These are phyloP conservation scores for Emergomyces orientalis DNA, from an alignment of 2,329 filamentous ascomycete genomes.

Conservation along the genomic window DNA sequence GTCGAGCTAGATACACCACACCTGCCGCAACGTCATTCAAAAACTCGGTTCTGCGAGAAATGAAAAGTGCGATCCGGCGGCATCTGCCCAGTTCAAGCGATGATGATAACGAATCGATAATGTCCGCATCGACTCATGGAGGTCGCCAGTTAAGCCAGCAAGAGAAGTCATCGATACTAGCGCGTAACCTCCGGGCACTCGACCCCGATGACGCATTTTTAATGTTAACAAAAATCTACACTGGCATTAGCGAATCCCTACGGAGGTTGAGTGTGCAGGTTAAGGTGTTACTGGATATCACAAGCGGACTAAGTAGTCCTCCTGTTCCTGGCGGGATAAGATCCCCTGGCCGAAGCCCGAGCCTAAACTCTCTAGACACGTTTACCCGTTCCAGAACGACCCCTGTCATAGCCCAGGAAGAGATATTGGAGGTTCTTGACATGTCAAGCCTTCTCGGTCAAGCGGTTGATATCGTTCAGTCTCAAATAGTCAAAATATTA, in stretches of 20 bases:
- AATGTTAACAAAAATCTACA: constrained; percentile 73
- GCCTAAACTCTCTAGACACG: constrained; percentile 35
- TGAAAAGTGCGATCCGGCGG: constrained; percentile 72
- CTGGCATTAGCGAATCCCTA: constrained; percentile 76
- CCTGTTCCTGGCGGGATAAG: constrained; percentile 17
- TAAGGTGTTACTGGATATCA: constrained; percentile 90
- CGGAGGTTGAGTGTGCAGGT: constrained; percentile 80
- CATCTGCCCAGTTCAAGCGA: constrained; percentile 88
- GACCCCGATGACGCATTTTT: constrained; percentile 77
- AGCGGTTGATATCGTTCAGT: constrained; percentile 57
- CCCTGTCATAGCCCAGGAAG: constrained; percentile 41
- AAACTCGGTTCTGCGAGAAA: constrained; percentile 73
- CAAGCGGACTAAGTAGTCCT: constrained; percentile 44
- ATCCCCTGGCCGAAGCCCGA: constrained; percentile 41
- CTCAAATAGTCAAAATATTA: constrained; percentile 54
- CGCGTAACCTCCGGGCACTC: constrained; percentile 75
- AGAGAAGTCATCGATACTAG: constrained; percentile 80
- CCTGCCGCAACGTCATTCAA: constrained; percentile 77
- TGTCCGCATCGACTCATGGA: constrained; percentile 70
- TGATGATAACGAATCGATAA: constrained; percentile 83
- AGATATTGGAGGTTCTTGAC: constrained; percentile 54
- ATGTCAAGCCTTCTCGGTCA: constrained; percentile 57
- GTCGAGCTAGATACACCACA: constrained; percentile 68
- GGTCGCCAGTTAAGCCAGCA: constrained; percentile 64
- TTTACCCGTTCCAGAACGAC: constrained; percentile 25